Evolutionary conservation across 1,284 basidiomycete genomes (phyloP).

Genomic region (Cerrena zonata): DNA sequence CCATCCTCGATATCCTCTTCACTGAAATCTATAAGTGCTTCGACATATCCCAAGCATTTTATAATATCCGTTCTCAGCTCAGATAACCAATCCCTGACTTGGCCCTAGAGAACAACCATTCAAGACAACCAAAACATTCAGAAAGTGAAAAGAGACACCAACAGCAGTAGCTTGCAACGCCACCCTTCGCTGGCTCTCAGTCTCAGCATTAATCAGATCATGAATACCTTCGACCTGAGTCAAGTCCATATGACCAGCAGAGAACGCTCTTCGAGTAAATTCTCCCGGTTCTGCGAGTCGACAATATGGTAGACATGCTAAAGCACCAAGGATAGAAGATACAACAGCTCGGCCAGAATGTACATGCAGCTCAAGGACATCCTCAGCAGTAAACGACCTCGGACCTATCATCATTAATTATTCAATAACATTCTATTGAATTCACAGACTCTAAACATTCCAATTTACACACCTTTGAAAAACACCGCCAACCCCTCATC

Average conservation of each 20-base stretch:
- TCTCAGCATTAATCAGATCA: slow-evolving; percentile 81
- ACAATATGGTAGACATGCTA: slow-evolving; percentile 54
- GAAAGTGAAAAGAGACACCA: slow-evolving; percentile 15
- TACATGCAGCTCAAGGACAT: slow-evolving; percentile 79
- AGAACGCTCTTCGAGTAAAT: slow-evolving; percentile 79
- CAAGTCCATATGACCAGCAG: slow-evolving; percentile 73
- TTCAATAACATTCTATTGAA: not conserved
- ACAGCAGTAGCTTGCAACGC: slow-evolving; percentile 68
- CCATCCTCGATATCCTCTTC: slow-evolving; percentile 77
- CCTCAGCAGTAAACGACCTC: slow-evolving; percentile 76
- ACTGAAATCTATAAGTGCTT: slow-evolving; percentile 87
- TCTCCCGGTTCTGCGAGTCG: slow-evolving; percentile 81
- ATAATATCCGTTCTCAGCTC: slow-evolving; percentile 61
- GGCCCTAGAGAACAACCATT: slow-evolving; percentile 55
- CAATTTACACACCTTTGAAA: slow-evolving; percentile 71
- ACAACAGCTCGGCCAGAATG: slow-evolving; percentile 84
- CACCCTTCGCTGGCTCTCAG: slow-evolving; percentile 70
- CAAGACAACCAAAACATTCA: too few relatives aligned
- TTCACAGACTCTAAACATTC: not conserved
- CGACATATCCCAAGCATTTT: slow-evolving; percentile 67
- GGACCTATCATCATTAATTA: slow-evolving; percentile 39
- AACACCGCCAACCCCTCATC: slow-evolving; percentile 80
- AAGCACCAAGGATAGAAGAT: slow-evolving; percentile 57
- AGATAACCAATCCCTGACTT: slow-evolving; percentile 53
- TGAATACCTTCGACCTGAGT: slow-evolving; percentile 81